phyloP scores from a whole-genome alignment of 305 asterid species.

The Ilex paraguariensis region DNA sequence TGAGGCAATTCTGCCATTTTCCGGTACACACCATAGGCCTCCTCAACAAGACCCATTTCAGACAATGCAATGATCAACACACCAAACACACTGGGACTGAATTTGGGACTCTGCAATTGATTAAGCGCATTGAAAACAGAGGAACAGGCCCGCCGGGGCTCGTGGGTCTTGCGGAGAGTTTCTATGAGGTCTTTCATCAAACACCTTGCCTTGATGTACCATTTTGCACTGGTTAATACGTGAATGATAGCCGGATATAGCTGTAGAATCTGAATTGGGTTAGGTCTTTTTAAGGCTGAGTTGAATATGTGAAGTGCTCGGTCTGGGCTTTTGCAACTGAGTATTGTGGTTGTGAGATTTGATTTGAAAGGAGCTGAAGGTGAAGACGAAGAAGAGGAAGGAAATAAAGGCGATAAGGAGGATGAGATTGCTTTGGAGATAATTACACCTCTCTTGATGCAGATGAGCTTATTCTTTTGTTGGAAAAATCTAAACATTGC shows the following conservation, averaged over 20 bases:
- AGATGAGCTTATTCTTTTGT: neutral
- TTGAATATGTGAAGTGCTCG: constrained; percentile 52
- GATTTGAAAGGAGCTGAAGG: constrained; percentile 39
- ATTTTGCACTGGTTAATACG: constrained; percentile 27
- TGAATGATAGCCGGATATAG: constrained; percentile 48
- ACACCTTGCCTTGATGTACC: constrained; percentile 65
- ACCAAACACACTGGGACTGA: constrained; percentile 38
- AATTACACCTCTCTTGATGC: neutral
- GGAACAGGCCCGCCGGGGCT: constrained; percentile 46
- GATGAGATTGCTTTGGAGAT: neutral
- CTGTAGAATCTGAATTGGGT: constrained; percentile 44
- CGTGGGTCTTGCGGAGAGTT: constrained; percentile 33
- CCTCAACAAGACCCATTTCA: constrained; percentile 57
- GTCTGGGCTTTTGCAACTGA: constrained; percentile 41
- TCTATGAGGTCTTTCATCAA: constrained; percentile 73
- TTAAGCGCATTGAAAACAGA: constrained; percentile 47
- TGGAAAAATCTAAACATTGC: neutral
- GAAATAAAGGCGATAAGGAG: neutral
- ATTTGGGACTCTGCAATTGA: constrained; percentile 21
- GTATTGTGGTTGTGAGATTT: constrained; percentile 40
- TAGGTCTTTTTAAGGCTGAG: constrained; percentile 34
- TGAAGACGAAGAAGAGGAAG: constrained; percentile 14
- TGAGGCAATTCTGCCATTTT: constrained; percentile 50
- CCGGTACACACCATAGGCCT: constrained; percentile 67
- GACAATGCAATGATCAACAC: constrained; percentile 64